Percentiles rank a stretch among this genome's conserved stretches.
Conservation (phyloP, 139 green algal species). For the Coccomyxa sp. region DNA sequence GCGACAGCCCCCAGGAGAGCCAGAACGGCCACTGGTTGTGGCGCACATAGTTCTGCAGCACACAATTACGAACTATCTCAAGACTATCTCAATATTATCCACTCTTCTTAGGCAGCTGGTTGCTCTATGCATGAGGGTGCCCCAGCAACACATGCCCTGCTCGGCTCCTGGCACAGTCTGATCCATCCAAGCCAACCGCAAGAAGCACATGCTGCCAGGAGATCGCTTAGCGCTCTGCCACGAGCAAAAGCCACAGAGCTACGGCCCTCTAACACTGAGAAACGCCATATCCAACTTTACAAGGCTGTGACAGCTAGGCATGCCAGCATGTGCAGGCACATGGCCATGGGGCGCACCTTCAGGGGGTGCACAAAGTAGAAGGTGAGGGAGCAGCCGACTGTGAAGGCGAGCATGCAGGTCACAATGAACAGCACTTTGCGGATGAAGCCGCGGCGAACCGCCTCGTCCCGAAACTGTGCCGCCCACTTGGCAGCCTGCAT, state of each 20-base stretch:
- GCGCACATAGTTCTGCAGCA: conserved; percentile 21
- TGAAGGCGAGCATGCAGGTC: conserved; percentile 43
- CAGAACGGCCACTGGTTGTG: conserved; percentile 33
- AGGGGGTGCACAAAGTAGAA: conserved; percentile 47
- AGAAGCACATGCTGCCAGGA: too few species aligned
- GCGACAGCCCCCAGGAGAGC: conserved; percentile 25
- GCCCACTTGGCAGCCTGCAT: not conserved
- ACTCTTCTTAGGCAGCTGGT: too few species aligned
- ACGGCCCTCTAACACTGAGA: too few species aligned
- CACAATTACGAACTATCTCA: too few species aligned
- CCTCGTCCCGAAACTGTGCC: conserved; percentile 26
- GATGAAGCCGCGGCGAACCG: conserved; percentile 46
- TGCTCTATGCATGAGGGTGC: too few species aligned
- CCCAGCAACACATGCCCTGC: too few species aligned
- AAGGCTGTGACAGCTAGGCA: not conserved
- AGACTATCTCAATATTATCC: too few species aligned
- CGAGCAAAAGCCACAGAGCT: too few species aligned
- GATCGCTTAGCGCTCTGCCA: too few species aligned
- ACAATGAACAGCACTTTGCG: conserved; percentile 55
- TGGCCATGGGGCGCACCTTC: conserved; percentile 22
- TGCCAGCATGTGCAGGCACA: not conserved
- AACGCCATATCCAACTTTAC: too few species aligned
- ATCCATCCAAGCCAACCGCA: too few species aligned
- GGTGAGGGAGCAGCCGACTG: conserved; percentile 32
- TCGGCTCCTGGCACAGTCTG: too few species aligned